Percentiles rank a stretch among this genome's conserved stretches.
Evolutionary conservation across 352 stramenopile species (phyloP).

Genomic region (Globisporangium paddicum): DNA sequence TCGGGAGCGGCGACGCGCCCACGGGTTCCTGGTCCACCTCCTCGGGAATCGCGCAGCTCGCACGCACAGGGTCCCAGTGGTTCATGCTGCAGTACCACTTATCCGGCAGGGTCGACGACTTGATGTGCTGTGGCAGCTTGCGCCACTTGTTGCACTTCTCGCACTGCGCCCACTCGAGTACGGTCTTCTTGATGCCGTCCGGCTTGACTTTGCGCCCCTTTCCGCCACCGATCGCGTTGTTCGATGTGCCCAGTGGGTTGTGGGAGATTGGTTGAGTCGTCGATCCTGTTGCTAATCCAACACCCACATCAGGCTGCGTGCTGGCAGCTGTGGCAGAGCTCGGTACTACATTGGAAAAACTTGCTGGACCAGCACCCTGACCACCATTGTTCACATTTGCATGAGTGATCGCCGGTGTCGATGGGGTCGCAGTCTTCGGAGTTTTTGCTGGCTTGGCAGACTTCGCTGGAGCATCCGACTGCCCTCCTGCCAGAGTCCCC

Average conservation of each 20-base stretch:
- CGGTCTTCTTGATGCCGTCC: constrained; percentile 57
- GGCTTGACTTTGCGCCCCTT: constrained; percentile 14
- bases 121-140: constrained; percentile 89
- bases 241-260: background rate
- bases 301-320: background rate
- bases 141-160: constrained; percentile 97
- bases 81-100: constrained; percentile 98
- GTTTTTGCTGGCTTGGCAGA: constrained; percentile 7
- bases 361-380: background rate
- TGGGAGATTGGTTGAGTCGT: background rate
- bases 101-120: constrained; percentile 90
- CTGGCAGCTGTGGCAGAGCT: background rate
- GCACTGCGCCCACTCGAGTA: constrained; percentile 95
- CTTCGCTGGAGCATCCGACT: background rate
- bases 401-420: background rate
- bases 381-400: background rate
- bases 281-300: background rate
- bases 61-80: constrained; percentile 85
- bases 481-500: background rate
- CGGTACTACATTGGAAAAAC: background rate
- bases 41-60: constrained; percentile 66
- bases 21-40: constrained; percentile 76
- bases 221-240: constrained; percentile 8
- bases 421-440: constrained; percentile 1
- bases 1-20: constrained; percentile 33